Conservation (phyloP, 2,329 filamentous ascomycete species). For the Harringtonia aguacate region DNA sequence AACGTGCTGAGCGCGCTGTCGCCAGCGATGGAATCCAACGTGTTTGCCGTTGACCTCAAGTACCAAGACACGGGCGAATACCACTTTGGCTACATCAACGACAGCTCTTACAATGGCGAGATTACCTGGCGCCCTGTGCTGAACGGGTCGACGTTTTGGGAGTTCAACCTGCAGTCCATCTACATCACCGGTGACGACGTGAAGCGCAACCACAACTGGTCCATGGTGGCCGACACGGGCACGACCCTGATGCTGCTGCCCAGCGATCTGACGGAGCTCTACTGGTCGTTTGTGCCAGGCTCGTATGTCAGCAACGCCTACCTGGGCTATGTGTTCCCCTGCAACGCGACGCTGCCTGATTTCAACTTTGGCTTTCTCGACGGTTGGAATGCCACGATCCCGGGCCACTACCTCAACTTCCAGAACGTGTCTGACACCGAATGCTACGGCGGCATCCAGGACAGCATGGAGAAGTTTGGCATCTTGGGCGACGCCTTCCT, state of each 20-base stretch:
- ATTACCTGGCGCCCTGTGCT: slow-evolving; percentile 38
- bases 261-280: slow-evolving; percentile 42
- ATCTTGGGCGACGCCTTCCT: slow-evolving; percentile 74
- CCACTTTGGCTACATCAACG: slow-evolving; percentile 39
- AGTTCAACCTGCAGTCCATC: slow-evolving; percentile 24
- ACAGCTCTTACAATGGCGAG: slow-evolving; percentile 24
- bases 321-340: slow-evolving; percentile 43
- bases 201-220: slow-evolving; percentile 29
- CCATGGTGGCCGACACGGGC: slow-evolving; percentile 57
- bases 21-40: slow-evolving; percentile 24
- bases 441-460: slow-evolving; percentile 73
- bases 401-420: slow-evolving; percentile 34
- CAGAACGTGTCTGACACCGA: slow-evolving; percentile 38
- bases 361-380: slow-evolving; percentile 37
- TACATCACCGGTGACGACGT: slow-evolving; percentile 19
- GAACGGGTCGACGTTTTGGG: slow-evolving; percentile 36
- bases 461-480: slow-evolving; percentile 34
- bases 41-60: slow-evolving; percentile 40
- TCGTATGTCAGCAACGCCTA: slow-evolving; percentile 34
- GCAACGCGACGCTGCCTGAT: slow-evolving; percentile 35
- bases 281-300: slow-evolving; percentile 45
- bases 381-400: slow-evolving; percentile 35
- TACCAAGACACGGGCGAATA: slow-evolving; percentile 36
- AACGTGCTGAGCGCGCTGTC: slow-evolving; percentile 34
- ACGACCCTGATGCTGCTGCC: slow-evolving; percentile 56